phyloP scores from a whole-genome alignment of 495 filamentous ascomycete species.

The Daldinia grandis region DNA sequence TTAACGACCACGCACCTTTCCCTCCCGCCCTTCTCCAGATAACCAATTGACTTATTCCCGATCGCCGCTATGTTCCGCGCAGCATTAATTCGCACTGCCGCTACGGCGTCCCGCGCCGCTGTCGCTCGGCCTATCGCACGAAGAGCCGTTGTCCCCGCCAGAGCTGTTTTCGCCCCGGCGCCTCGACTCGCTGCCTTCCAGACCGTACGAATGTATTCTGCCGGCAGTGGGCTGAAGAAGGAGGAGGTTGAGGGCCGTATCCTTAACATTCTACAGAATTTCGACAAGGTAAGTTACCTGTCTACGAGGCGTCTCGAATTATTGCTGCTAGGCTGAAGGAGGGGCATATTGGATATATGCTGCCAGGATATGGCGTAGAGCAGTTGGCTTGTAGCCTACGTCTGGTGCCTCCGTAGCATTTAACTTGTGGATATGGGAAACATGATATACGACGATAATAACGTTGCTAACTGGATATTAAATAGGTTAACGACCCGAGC shows the following conservation, averaged over 20 bases:
- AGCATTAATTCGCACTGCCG: conserved; percentile 73
- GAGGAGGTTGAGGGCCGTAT: conserved; percentile 91
- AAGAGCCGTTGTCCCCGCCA: conserved; percentile 58
- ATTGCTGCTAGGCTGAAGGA: background rate
- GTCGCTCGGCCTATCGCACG: conserved; percentile 65
- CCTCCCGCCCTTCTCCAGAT: background rate
- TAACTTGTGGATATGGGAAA: background rate
- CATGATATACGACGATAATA: conserved; percentile 4
- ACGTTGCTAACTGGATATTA: conserved; percentile 39
- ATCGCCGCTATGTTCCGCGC: conserved; percentile 80
- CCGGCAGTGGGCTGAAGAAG: conserved; percentile 76
- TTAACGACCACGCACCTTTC: conserved; percentile 12
- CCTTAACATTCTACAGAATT: conserved; percentile 88
- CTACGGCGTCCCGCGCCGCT: conserved; percentile 58
- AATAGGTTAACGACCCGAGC: conserved; percentile 74
- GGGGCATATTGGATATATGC: background rate
- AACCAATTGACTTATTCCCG: conserved; percentile 37
- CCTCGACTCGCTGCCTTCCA: conserved; percentile 62
- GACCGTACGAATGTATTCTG: conserved; percentile 83
- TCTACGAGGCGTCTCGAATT: conserved; percentile 15
- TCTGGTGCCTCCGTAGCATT: background rate
- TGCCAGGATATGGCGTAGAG: background rate
- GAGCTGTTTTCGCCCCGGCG: conserved; percentile 63
- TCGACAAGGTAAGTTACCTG: conserved; percentile 91
- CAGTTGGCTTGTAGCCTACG: background rate